These are phyloP conservation scores for Cyclotella cryptica DNA, from an alignment of 108 stramenopile species.

Conservation along the genomic window DNA sequence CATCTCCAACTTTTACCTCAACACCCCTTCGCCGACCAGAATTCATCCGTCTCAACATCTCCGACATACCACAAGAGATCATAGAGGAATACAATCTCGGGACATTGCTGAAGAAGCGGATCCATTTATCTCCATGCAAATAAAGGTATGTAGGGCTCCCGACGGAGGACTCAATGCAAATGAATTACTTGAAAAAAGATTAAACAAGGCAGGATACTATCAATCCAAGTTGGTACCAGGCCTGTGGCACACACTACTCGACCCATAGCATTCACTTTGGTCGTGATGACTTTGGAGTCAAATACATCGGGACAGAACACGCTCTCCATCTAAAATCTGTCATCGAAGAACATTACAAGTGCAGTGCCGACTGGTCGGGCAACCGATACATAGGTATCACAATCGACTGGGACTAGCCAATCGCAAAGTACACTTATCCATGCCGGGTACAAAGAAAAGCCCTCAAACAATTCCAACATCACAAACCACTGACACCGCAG, in stretches of 20 bases:
- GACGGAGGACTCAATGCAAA: slow-evolving; percentile 27
- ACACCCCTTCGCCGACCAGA: slow-evolving; percentile 38
- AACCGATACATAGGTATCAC: slow-evolving; percentile 54
- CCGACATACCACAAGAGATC: slow-evolving; percentile 25
- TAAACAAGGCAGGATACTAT: not conserved
- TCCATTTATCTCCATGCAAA: too few species aligned
- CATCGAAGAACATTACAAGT: slow-evolving; percentile 24
- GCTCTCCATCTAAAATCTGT: slow-evolving; percentile 23
- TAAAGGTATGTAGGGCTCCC: slow-evolving; percentile 6
- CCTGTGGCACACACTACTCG: slow-evolving; percentile 41
- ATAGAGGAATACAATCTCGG: slow-evolving; percentile 45
- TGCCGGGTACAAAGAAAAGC: slow-evolving; percentile 8
- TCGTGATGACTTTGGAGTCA: slow-evolving; percentile 5
- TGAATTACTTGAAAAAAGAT: slow-evolving; percentile 3
- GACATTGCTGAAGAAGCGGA: not conserved
- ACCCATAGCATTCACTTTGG: slow-evolving; percentile 25
- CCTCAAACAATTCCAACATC: slow-evolving; percentile 46
- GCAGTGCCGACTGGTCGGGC: slow-evolving; percentile 41
- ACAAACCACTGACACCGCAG: slow-evolving; percentile 34
- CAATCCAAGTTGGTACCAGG: slow-evolving; percentile 36
- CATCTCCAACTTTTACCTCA: slow-evolving; percentile 29
- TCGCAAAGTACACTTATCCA: slow-evolving; percentile 29
- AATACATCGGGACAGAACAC: slow-evolving; percentile 15
- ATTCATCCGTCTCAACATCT: slow-evolving; percentile 48
- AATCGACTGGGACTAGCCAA: slow-evolving; percentile 16